A percentile compares a stretch with the other conserved stretches of the same genome.
Evolutionary conservation across 495 filamentous ascomycete species (phyloP).

Genomic region (Podospora pseudopauciseta): DNA sequence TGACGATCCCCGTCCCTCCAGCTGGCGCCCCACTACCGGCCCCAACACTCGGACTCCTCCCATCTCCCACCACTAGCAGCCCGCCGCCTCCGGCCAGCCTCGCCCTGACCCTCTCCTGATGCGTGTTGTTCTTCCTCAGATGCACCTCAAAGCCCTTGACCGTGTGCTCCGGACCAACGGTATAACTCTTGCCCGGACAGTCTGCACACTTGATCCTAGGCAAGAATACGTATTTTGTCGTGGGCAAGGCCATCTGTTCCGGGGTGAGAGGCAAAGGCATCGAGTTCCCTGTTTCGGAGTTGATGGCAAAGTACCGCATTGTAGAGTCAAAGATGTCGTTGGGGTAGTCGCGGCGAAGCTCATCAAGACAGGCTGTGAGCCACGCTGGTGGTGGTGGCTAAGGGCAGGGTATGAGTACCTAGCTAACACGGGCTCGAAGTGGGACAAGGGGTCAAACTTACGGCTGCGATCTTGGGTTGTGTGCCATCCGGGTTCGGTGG

Average conservation of each 20-base stretch:
- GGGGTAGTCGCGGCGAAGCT: slow-evolving; percentile 62
- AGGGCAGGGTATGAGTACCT: background rate
- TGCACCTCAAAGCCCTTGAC: slow-evolving; percentile 90
- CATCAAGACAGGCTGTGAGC: slow-evolving; percentile 63
- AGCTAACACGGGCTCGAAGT: slow-evolving; percentile 2
- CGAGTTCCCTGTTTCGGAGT: slow-evolving; percentile 58
- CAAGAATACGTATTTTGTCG: slow-evolving; percentile 68
- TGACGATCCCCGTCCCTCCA: background rate
- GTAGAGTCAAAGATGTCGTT: slow-evolving; percentile 76
- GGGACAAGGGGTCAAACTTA: slow-evolving; percentile 36
- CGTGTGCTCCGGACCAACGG: slow-evolving; percentile 74
- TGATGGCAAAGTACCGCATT: slow-evolving; percentile 81
- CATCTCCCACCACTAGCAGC: background rate
- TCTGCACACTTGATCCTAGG: slow-evolving; percentile 86
- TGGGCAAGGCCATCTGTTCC: slow-evolving; percentile 44
- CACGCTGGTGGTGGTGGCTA: slow-evolving; percentile 68
- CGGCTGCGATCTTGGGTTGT: slow-evolving; percentile 47
- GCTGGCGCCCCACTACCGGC: background rate
- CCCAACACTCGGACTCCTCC: background rate
- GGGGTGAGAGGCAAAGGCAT: slow-evolving; percentile 48
- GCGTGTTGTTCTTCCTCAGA: slow-evolving; percentile 65
- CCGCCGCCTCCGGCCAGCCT: slow-evolving; percentile 11
- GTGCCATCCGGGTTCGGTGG: slow-evolving; percentile 53
- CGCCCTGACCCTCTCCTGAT: slow-evolving; percentile 64
- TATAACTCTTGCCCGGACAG: slow-evolving; percentile 92